These are phyloP conservation scores for Gentiana straminea DNA, from an alignment of 257 asterid genomes.

Conservation along the genomic window DNA sequence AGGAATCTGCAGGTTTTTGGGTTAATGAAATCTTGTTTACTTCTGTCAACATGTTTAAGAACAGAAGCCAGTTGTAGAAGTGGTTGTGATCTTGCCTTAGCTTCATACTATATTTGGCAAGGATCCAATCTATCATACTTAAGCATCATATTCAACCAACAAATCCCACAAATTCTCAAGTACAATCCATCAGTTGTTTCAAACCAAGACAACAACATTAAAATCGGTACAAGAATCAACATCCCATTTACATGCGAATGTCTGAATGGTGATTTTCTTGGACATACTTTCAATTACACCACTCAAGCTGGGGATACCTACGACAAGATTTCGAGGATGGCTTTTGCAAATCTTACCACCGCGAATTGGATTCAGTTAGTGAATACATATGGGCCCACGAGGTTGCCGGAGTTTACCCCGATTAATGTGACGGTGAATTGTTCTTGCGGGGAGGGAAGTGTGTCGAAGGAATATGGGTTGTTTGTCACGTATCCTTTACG, in stretches of 20 bases:
- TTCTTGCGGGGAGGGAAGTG: conserved; percentile 54
- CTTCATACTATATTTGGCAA: conserved; percentile 48
- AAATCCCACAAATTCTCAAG: conserved; percentile 25
- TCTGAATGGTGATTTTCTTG: conserved; percentile 62
- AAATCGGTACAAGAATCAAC: conserved; percentile 31
- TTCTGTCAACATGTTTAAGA: conserved; percentile 11
- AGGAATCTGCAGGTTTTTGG: neutral
- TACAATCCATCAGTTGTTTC: conserved; percentile 27
- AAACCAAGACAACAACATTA: conserved; percentile 23
- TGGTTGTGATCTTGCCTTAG: conserved; percentile 59
- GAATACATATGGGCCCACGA: conserved; percentile 41
- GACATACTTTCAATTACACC: conserved; percentile 46
- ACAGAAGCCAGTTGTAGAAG: conserved; percentile 44
- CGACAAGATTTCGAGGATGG: conserved; percentile 27
- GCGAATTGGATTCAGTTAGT: conserved; percentile 56
- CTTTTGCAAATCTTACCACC: conserved; percentile 53
- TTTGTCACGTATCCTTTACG: conserved; percentile 50
- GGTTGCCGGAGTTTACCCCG: conserved; percentile 30
- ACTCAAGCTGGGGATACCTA: conserved; percentile 58
- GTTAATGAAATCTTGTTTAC: neutral
- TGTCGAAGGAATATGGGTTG: conserved; percentile 56
- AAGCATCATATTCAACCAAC: conserved; percentile 30
- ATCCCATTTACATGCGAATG: conserved; percentile 79
- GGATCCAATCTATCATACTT: conserved; percentile 65
- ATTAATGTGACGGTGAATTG: conserved; percentile 73